Conservation (phyloP, 2,329 filamentous ascomycete genomes). For the Pleurostoma richardsiae region DNA sequence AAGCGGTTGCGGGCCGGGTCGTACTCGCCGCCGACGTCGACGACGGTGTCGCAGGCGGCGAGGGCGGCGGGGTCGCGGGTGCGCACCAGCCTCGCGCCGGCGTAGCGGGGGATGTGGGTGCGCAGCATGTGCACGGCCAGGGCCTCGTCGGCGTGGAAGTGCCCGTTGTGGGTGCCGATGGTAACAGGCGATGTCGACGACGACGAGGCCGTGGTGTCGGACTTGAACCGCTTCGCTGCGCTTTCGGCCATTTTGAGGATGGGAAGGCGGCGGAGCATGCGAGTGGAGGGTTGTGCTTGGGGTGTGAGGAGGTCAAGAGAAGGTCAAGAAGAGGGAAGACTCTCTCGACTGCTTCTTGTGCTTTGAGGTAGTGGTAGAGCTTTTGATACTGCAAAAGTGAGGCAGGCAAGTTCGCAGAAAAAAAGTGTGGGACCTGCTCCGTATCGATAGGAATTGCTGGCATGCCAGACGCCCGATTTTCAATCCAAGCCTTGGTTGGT, state of each 20-base stretch:
- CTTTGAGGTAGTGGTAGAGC: too few relatives aligned
- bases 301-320: not conserved
- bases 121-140: slow-evolving; percentile 95
- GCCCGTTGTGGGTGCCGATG: slow-evolving; percentile 95
- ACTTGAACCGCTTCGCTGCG: slow-evolving; percentile 80
- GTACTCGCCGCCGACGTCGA: slow-evolving; percentile 97
- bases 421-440: too few relatives aligned
- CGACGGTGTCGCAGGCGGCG: slow-evolving; percentile 83
- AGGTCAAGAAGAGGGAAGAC: too few relatives aligned
- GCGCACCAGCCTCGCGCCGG: slow-evolving; percentile 68
- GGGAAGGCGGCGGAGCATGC: slow-evolving; percentile 36
- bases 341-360: too few relatives aligned
- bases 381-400: too few relatives aligned
- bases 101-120: slow-evolving; percentile 72
- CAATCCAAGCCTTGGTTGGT: too few relatives aligned
- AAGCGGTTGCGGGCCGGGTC: slow-evolving; percentile 71
- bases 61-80: slow-evolving; percentile 80
- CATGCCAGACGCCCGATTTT: too few relatives aligned
- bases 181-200: slow-evolving; percentile 42
- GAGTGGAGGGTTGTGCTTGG: slow-evolving; percentile 5
- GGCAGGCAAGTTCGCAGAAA: too few relatives aligned
- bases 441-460: too few relatives aligned
- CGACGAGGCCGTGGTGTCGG: too few relatives aligned
- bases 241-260: slow-evolving; percentile 56
- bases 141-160: slow-evolving; percentile 98